Percentiles rank a stretch among this genome's conserved stretches.
These are phyloP conservation scores for Durusdinium trenchii DNA, from an alignment of 73 alveolate species.

Conservation along the genomic window DNA sequence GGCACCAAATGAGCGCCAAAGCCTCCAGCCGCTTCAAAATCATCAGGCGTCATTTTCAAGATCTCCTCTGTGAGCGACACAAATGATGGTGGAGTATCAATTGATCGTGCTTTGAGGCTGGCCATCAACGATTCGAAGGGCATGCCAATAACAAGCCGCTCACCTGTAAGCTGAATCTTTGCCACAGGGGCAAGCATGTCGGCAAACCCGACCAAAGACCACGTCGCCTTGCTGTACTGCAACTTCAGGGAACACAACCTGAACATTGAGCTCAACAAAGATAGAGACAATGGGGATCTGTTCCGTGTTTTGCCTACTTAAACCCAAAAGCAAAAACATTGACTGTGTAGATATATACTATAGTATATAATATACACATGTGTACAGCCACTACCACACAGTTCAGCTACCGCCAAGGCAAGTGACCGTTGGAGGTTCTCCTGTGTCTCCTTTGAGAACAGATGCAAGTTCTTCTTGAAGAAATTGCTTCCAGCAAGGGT, in stretches of 20 bases:
- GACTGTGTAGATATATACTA: background rate
- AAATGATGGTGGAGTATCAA: background rate
- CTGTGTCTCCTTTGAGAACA: background rate
- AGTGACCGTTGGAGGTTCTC: background rate
- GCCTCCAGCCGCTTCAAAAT: background rate
- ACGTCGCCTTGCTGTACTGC: background rate
- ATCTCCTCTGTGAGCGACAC: background rate
- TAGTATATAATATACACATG: background rate
- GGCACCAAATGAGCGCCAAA: background rate
- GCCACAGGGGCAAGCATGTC: conserved; percentile 21
- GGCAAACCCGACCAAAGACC: background rate
- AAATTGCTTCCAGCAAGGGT: background rate
- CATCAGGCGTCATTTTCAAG: background rate
- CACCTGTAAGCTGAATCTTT: background rate
- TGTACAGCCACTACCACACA: background rate
- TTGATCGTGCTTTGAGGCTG: background rate
- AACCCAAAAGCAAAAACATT: background rate
- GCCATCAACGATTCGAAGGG: background rate
- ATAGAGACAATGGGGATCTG: background rate
- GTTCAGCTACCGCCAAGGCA: background rate
- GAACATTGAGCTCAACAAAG: background rate
- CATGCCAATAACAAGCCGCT: background rate
- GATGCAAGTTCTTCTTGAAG: background rate
- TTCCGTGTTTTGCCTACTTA: background rate
- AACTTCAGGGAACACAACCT: conserved; percentile 1